Conservation (phyloP, 208 protist genomes). For the Acanthamoeba polyphaga region DNA sequence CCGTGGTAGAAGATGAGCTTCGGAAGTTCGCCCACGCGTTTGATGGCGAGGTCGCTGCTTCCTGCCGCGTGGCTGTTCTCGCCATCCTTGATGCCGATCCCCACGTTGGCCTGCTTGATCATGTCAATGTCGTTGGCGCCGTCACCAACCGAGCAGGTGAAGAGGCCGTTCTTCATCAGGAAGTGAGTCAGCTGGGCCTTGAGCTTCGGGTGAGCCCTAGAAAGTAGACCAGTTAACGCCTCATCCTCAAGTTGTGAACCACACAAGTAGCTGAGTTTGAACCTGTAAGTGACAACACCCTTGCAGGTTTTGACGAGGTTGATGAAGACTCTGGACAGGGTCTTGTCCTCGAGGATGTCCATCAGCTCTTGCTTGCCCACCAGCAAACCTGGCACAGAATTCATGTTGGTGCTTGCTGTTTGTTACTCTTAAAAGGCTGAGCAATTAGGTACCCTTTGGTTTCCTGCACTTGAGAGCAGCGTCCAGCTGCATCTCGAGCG, state of each 20-base stretch:
- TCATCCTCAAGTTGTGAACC: neutral
- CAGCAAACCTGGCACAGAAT: constrained; percentile 14
- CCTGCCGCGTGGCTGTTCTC: constrained; percentile 71
- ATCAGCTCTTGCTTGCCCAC: constrained; percentile 74
- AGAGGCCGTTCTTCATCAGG: constrained; percentile 74
- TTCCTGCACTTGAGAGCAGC: constrained; percentile 38
- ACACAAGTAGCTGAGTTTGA: neutral
- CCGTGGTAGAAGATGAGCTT: constrained; percentile 73
- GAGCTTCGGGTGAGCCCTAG: constrained; percentile 64
- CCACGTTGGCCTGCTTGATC: constrained; percentile 75
- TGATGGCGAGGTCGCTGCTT: constrained; percentile 75
- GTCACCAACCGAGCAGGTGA: constrained; percentile 72
- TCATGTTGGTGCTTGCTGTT: neutral
- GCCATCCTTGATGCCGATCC: constrained; percentile 74
- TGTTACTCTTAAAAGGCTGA: neutral
- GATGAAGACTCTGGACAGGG: constrained; percentile 15
- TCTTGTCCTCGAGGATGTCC: constrained; percentile 64
- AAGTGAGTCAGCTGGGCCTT: constrained; percentile 73
- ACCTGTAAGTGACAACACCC: constrained; percentile 40
- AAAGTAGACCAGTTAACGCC: neutral
- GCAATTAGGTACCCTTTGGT: constrained; percentile 2
- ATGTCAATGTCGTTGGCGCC: constrained; percentile 77
- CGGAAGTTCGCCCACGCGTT: constrained; percentile 65
- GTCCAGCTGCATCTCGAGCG: constrained; percentile 66
- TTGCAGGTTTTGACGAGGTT: constrained; percentile 42